Conservation (phyloP, 2,329 filamentous ascomycete genomes). For the Tolypocladium cylindrosporum region DNA sequence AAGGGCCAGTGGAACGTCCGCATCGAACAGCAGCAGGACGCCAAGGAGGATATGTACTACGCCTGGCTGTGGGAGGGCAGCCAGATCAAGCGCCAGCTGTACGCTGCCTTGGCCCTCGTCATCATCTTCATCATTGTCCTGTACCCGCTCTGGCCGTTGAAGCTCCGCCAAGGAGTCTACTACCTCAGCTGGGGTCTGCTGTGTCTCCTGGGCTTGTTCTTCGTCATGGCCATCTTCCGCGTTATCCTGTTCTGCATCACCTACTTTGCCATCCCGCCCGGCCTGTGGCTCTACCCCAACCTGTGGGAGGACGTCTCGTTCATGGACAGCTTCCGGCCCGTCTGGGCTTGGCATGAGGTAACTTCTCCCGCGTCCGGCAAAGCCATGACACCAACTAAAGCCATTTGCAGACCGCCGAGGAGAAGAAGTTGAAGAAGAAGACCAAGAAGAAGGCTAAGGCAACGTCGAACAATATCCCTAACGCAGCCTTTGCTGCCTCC, state of each 20-base stretch:
- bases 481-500: slow-evolving; percentile 37
- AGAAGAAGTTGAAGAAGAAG: slow-evolving; percentile 23
- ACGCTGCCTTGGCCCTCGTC: slow-evolving; percentile 72
- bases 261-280: slow-evolving; percentile 73
- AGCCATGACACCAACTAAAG: neutral
- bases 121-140: slow-evolving; percentile 82
- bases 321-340: slow-evolving; percentile 88
- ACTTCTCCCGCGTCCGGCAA: slow-evolving; percentile 8
- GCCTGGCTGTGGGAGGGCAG: slow-evolving; percentile 93
- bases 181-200: slow-evolving; percentile 93
- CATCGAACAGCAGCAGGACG: slow-evolving; percentile 93
- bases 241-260: slow-evolving; percentile 91
- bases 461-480: slow-evolving; percentile 18
- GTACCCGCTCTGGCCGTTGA: slow-evolving; percentile 92
- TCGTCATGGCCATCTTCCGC: slow-evolving; percentile 94
- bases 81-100: slow-evolving; percentile 88
- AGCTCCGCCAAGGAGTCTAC: slow-evolving; percentile 88
- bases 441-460: slow-evolving; percentile 48
- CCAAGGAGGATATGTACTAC: slow-evolving; percentile 80
- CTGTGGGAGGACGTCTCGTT: slow-evolving; percentile 98
- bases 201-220: slow-evolving; percentile 83
- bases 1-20: slow-evolving; percentile 96
- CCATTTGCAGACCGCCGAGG: slow-evolving; percentile 7
- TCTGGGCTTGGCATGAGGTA: slow-evolving; percentile 98
- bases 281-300: slow-evolving; percentile 97